Percentiles rank a stretch among this genome's conserved stretches.
These are phyloP conservation scores for Ustilago xerochloae DNA, from an alignment of 1,284 basidiomycete species.

Conservation along the genomic window DNA sequence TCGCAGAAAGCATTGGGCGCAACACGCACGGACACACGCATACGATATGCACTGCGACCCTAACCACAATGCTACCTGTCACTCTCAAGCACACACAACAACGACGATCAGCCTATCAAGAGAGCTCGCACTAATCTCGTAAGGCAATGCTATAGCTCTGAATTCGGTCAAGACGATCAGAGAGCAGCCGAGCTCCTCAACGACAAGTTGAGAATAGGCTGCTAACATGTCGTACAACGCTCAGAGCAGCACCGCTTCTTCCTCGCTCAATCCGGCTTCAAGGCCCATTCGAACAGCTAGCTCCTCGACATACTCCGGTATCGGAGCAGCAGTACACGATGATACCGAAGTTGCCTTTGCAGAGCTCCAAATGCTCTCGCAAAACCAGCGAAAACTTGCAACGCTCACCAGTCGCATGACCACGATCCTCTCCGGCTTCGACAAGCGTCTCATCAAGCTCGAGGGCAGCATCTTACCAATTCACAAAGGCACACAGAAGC, in stretches of 20 bases:
- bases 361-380: constrained; percentile 69
- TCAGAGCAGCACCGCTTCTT: constrained; percentile 22
- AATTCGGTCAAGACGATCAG: not conserved
- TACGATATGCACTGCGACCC: not conserved
- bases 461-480: constrained; percentile 67
- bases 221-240: constrained; percentile 27
- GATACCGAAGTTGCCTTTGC: constrained; percentile 63
- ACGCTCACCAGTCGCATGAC: constrained; percentile 69
- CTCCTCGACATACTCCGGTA: constrained; percentile 8
- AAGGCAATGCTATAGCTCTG: not conserved
- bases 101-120: no score
- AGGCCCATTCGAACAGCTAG: constrained; percentile 6
- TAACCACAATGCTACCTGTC: not conserved
- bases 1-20: not conserved
- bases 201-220: not conserved
- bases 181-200: not conserved
- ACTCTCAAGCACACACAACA: not conserved
- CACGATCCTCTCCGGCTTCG: constrained; percentile 68
- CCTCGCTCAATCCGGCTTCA: constrained; percentile 1
- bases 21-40: constrained; percentile 17
- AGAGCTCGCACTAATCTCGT: no score
- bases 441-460: constrained; percentile 67
- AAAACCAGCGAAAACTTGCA: constrained; percentile 68
- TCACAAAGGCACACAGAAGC: constrained; percentile 63
- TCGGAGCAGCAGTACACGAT: constrained; percentile 12